Base-by-base conservation (phyloP, 768 basidiomycete species). In the Tephrocybe sp. region DNA sequence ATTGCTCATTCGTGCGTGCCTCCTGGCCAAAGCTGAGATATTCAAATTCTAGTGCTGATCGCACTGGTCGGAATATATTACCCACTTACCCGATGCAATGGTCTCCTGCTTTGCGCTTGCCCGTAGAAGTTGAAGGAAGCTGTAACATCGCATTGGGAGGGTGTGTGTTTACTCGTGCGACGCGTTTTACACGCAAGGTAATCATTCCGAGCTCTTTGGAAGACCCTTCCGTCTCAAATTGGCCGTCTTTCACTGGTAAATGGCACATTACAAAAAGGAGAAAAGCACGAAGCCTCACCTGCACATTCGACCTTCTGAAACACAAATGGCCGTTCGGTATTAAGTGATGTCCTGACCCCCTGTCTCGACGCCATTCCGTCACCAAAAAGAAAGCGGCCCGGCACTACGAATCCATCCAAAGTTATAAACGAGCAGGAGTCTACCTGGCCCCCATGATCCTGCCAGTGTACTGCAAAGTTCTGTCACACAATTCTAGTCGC, bases 381-480 rank as follows among this genome's bases (percentile, higher is more conserved):
- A 4, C 86, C 86, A 24, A 68, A 73, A 15, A 87, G 61, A 57
- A 85, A 87, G 13, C 78, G 67, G 4, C 86, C 87, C 1, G 86
- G 79, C 1, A 83, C 79, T 3, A 73, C 64, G 44, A 77, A 71
- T 2, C 84, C 86, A 58, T 88, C 87, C 7, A 88, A 65, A n/a
- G 69, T 71, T 18, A 89, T 79, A 58, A 76, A 87, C 0, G 76
- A 67, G 49, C 82, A 84, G 3, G 81, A 79, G 45, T 79, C 73
- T 5, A 79, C 61, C 23, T 61, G 61, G 30, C 78, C 71, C 25
- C 78, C 84, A 47, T 76, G 69, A 57, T 88, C 86, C 33, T 69
- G 73, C 86, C 86, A 88, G 56, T 80, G 74, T 0, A 88, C 76
- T 3, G 71, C 68, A 61, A 88, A 88, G 4, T 55, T 62, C 84